Evolutionary conservation across 495 filamentous ascomycete genomes (phyloP), one percentile per base, ranked within the genome.

Genomic region (Neurospora sp.): DNA sequence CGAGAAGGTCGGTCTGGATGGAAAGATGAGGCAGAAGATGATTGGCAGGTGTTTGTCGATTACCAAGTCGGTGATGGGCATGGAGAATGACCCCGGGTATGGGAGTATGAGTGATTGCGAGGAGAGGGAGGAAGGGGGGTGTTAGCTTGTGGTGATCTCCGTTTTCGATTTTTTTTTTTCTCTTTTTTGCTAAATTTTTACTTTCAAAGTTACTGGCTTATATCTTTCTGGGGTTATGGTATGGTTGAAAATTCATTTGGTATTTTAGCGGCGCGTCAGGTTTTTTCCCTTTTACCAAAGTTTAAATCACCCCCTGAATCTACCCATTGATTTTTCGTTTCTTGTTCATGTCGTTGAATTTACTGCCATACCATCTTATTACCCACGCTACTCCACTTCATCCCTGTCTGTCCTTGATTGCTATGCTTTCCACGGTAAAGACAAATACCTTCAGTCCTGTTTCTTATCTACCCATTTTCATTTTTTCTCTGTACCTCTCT

Each of bases 61-160:
- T n/a, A 86, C 83, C 18, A 85, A 83, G 76, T 80, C 77, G n/a
- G 78, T 86, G 37, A 81, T 86, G 5, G 87, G 87, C 1, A 87
- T 88, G 84, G 83, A 84, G 44, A 74, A 78, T 35, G 87, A 89
- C 72, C 85, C 84, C 5, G 87, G 87, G 3, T 89, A 88, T 79
- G 86, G 78, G 16, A 87, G 83, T 70, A 88, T 83, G 81, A 80
- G 80, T 27, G 79, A 80, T 22, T 76, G 74, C 40, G 79, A 77
- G 20, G 76, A 76, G 3, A 73, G 31, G 22, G 77, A 74, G 11
- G 74, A 69, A 2, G 73, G 72, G 14, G 74, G 74, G 18, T 80
- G 77, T 18, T 78, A 71, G 73, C 22, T 20, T 69, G 37, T n/a
- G 37, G n/a, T 6, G 37, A 69, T 31, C 12, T 3, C 12, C 5